Evolutionary conservation across 2,329 filamentous ascomycete genomes (phyloP).

Genomic region (Colletotrichum sp.): DNA sequence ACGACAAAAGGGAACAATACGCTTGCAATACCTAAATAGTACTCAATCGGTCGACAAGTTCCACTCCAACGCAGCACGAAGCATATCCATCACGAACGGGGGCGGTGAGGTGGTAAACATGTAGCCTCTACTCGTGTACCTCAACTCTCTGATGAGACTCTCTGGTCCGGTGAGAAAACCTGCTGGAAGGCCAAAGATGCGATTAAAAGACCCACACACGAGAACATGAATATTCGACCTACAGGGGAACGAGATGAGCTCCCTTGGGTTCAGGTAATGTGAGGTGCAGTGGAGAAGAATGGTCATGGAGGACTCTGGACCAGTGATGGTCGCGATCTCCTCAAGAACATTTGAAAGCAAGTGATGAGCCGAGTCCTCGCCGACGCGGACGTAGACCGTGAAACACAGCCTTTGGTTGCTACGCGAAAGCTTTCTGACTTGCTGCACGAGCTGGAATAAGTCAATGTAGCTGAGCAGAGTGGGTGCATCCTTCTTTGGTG

Average conservation of each 20-base stretch:
- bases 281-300: conserved; percentile 15
- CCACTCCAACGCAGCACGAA: conserved; percentile 1
- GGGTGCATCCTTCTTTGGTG: not conserved
- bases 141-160: conserved; percentile 11
- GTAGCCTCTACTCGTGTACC: conserved; percentile 16
- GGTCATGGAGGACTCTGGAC: conserved; percentile 1
- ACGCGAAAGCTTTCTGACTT: not conserved
- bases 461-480: not conserved
- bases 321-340: not conserved
- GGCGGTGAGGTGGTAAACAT: conserved; percentile 16
- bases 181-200: not conserved
- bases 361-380: not conserved
- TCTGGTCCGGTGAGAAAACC: conserved; percentile 14
- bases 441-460: not conserved
- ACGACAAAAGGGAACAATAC: not conserved
- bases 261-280: not conserved
- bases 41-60: not conserved
- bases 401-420: not conserved
- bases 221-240: not conserved
- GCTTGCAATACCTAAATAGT: not conserved
- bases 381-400: not conserved
- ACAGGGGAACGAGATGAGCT: not conserved
- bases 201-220: conserved; percentile 9
- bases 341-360: not conserved
- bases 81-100: conserved; percentile 17